Percentiles rank a stretch among this genome's conserved stretches.
phyloP scores from a whole-genome alignment of 2,329 filamentous ascomycete species.

The Alternaria sp. region DNA sequence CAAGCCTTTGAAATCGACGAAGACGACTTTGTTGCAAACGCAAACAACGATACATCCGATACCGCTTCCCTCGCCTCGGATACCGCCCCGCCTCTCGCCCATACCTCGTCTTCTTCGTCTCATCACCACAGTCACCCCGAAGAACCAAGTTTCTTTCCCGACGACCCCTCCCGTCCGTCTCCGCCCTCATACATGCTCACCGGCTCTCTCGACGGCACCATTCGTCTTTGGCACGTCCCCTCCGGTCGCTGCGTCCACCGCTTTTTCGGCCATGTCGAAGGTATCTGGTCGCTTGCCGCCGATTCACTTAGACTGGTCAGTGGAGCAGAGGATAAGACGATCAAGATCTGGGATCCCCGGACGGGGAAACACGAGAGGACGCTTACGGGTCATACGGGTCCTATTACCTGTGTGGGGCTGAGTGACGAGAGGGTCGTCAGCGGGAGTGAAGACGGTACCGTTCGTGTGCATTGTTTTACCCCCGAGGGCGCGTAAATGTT shows the following conservation, averaged over 20 bases:
- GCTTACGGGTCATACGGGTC: constrained; percentile 86
- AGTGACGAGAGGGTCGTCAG: constrained; percentile 90
- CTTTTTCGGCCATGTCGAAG: constrained; percentile 96
- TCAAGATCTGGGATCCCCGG: constrained; percentile 93
- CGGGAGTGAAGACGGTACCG: constrained; percentile 91
- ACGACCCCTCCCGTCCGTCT: constrained; percentile 67
- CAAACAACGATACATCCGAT: constrained; percentile 60
- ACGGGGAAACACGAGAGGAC: constrained; percentile 92
- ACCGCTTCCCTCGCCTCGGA: constrained; percentile 45
- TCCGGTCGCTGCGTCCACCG: constrained; percentile 84
- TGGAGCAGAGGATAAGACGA: constrained; percentile 90
- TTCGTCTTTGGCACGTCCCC: constrained; percentile 88
- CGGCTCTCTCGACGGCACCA: constrained; percentile 86
- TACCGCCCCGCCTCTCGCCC: constrained; percentile 10
- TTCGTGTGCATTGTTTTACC: constrained; percentile 65
- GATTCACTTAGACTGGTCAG: constrained; percentile 88
- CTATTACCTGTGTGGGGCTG: constrained; percentile 90
- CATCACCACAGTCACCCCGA: constrained; percentile 1
- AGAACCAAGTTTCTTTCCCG: constrained; percentile 60
- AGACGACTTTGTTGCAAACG: constrained; percentile 59
- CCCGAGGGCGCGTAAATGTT: neutral
- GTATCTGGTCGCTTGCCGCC: constrained; percentile 90
- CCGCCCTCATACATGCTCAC: constrained; percentile 93
- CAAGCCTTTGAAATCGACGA: constrained; percentile 90
- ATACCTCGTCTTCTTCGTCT: constrained; percentile 13